Evolutionary conservation across 805 yeast species (phyloP).

Genomic region (Cyberlindnera galapagoensis): DNA sequence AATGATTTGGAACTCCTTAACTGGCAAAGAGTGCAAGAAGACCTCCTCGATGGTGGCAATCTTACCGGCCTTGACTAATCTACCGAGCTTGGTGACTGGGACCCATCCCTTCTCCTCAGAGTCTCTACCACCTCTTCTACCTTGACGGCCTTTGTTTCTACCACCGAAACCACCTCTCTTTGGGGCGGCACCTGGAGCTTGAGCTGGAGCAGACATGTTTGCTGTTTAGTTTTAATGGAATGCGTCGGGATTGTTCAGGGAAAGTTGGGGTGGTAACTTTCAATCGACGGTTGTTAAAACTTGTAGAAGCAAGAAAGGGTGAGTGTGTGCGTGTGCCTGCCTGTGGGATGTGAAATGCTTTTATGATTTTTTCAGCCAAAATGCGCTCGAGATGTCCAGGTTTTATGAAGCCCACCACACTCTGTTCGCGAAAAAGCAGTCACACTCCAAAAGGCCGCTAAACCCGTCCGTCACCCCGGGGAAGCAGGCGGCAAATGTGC

Average conservation of each 20-base stretch:
- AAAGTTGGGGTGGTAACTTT: conserved; percentile 50
- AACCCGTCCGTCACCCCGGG: too few species aligned
- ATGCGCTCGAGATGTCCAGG: too few species aligned
- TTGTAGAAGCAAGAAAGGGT: too few species aligned
- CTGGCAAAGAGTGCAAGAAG: conserved; percentile 98
- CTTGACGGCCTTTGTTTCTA: conserved; percentile 52
- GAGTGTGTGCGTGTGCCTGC: too few species aligned
- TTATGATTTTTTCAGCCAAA: too few species aligned
- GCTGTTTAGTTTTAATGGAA: conserved; percentile 16
- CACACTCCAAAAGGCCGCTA: too few species aligned
- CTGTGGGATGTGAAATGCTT: too few species aligned
- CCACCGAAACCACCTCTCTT: conserved; percentile 50
- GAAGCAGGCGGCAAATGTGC: too few species aligned
- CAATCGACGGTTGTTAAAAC: conserved; percentile 35
- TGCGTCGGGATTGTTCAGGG: conserved; percentile 45
- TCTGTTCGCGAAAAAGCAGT: too few species aligned
- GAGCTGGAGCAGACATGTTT: conserved; percentile 39
- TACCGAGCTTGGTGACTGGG: conserved; percentile 99
- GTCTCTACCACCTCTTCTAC: conserved; percentile 73
- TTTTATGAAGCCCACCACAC: too few species aligned
- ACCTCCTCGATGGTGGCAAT: conserved; percentile 94
- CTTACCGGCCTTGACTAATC: conserved; percentile 99
- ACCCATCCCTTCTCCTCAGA: conserved; percentile 98
- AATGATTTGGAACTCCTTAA: conserved; percentile 98
- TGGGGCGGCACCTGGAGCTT: conserved; percentile 29